Evolutionary conservation across 352 stramenopile species (phyloP).

Genomic region (Halophytophthora batemanensis): DNA sequence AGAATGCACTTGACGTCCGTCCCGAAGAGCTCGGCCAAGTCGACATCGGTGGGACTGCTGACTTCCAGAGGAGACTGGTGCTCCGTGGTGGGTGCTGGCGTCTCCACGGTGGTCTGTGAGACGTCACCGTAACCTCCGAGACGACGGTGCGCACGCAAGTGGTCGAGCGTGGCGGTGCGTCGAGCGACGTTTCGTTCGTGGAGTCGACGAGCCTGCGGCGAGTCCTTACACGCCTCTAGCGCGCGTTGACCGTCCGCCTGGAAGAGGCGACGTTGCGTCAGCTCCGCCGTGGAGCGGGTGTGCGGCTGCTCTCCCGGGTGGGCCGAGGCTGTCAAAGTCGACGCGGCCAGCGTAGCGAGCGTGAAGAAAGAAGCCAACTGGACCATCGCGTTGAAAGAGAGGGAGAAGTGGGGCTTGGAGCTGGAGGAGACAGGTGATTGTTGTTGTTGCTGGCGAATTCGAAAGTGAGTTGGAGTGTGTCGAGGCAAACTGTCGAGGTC

Average conservation of each 20-base stretch:
- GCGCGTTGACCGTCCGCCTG: constrained; percentile 13
- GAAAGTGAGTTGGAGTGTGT: constrained; percentile 9
- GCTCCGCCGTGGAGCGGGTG: constrained; percentile 10
- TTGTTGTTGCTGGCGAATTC: constrained; percentile 10
- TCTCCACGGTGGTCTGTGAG: constrained; percentile 6
- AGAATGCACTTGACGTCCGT: constrained; percentile 21
- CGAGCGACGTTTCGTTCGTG: constrained; percentile 10
- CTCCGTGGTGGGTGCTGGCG: constrained; percentile 11
- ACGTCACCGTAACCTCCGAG: constrained; percentile 11
- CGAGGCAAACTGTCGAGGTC: constrained; percentile 8
- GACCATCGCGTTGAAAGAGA: constrained; percentile 4
- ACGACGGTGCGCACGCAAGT: constrained; percentile 13
- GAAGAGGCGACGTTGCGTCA: constrained; percentile 16
- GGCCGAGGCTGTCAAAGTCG: constrained; percentile 3
- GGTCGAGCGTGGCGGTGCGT: constrained; percentile 5
- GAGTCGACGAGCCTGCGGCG: constrained; percentile 12
- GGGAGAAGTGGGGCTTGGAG: not conserved
- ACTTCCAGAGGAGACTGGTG: constrained; percentile 15
- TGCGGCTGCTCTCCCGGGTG: constrained; percentile 13
- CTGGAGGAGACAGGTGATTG: constrained; percentile 1
- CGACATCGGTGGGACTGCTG: constrained; percentile 9
- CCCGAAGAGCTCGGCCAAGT: constrained; percentile 10
- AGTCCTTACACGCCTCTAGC: constrained; percentile 17
- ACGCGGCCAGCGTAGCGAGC: constrained; percentile 7
- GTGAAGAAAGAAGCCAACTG: constrained; percentile 7